Evolutionary conservation across 306 rosid species (phyloP).

Genomic region (Casuarina cunninghamiana): DNA sequence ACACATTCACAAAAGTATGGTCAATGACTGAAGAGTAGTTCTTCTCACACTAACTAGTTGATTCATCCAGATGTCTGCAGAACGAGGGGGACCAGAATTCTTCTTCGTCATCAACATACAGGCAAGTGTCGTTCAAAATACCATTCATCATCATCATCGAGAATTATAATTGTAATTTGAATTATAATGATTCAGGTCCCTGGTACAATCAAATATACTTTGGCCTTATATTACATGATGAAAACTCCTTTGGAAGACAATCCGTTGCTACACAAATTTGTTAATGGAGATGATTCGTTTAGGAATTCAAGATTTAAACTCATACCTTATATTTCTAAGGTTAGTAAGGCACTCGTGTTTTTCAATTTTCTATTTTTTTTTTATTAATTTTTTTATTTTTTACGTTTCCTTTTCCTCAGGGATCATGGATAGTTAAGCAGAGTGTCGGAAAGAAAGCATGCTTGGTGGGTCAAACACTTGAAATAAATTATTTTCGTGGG

Average conservation of each 20-base stretch:
- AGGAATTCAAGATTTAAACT: slow-evolving; percentile 91
- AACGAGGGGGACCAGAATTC: slow-evolving; percentile 72
- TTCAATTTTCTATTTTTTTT: not conserved
- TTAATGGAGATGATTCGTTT: slow-evolving; percentile 80
- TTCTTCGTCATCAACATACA: slow-evolving; percentile 77
- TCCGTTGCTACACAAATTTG: slow-evolving; percentile 63
- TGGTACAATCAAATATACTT: slow-evolving; percentile 53
- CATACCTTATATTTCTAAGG: slow-evolving; percentile 92
- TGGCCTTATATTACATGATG: slow-evolving; percentile 76
- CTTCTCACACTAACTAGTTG: slow-evolving; percentile 11
- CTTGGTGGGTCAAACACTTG: slow-evolving; percentile 75
- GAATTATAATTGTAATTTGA: slow-evolving; percentile 2
- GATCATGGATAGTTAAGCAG: slow-evolving; percentile 96
- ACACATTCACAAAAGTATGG: not conserved
- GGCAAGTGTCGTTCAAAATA: slow-evolving; percentile 43
- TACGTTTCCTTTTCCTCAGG: slow-evolving; percentile 43
- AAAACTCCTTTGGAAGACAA: slow-evolving; percentile 71
- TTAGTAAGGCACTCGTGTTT: slow-evolving; percentile 28
- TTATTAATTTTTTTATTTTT: slow-evolving; percentile 16
- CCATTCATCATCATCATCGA: slow-evolving; percentile 1
- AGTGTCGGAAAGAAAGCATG: slow-evolving; percentile 95
- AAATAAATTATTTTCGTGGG: slow-evolving; percentile 60
- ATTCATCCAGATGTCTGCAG: slow-evolving; percentile 60
- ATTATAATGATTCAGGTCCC: slow-evolving; percentile 54
- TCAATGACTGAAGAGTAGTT: not conserved